phyloP scores from a whole-genome alignment of 2,329 filamentous ascomycete genomes.

The Fusarium nurragi region DNA sequence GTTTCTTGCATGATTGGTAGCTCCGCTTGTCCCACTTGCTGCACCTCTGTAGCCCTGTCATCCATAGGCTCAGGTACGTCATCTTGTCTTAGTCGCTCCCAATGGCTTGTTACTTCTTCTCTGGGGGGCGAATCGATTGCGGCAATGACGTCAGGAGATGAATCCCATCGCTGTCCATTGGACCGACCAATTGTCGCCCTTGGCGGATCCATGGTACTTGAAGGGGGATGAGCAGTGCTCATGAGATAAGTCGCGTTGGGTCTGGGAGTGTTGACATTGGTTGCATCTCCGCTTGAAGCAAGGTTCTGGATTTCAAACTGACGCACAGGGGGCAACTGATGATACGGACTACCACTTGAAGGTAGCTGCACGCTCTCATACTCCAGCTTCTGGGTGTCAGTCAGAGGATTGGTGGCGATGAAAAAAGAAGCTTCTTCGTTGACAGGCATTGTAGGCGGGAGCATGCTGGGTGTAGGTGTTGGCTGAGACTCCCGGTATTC shows the following conservation, averaged over 20 bases:
- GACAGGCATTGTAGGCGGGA: slow-evolving; percentile 44
- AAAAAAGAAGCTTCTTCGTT: slow-evolving; percentile 46
- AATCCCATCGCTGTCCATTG: slow-evolving; percentile 19
- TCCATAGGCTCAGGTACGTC: neutral
- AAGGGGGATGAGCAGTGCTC: slow-evolving; percentile 35
- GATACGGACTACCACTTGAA: slow-evolving; percentile 28
- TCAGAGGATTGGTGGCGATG: slow-evolving; percentile 48
- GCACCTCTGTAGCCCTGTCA: slow-evolving; percentile 4
- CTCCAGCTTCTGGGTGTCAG: slow-evolving; percentile 51
- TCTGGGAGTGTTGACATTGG: slow-evolving; percentile 51
- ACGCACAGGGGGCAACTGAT: slow-evolving; percentile 29
- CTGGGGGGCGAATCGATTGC: slow-evolving; percentile 24
- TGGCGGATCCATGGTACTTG: slow-evolving; percentile 12
- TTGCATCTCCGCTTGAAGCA: slow-evolving; percentile 48
- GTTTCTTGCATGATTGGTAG: slow-evolving; percentile 3
- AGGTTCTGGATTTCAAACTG: slow-evolving; percentile 33
- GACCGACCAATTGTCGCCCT: neutral
- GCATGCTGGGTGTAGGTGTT: slow-evolving; percentile 38
- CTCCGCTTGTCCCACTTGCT: neutral
- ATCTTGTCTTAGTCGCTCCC: slow-evolving; percentile 2
- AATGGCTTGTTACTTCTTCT: slow-evolving; percentile 10
- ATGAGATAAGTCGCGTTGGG: slow-evolving; percentile 35
- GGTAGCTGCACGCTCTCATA: slow-evolving; percentile 45
- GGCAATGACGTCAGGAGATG: slow-evolving; percentile 42
- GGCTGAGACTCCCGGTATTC: slow-evolving; percentile 8